phyloP scores from a whole-genome alignment of 768 basidiomycete species.

The Panellus pusillus region DNA sequence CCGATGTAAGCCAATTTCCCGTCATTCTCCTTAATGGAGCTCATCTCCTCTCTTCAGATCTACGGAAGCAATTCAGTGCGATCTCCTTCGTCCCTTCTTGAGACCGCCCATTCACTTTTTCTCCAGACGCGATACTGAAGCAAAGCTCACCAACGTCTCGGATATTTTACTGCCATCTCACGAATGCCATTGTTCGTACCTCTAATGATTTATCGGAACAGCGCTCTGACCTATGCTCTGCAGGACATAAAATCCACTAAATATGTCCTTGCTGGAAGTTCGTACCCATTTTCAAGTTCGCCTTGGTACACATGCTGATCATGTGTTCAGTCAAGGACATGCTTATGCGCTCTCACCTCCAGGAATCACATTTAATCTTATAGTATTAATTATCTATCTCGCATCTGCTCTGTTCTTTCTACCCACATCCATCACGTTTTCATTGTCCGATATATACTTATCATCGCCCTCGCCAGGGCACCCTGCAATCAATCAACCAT shows the following conservation, averaged over 20 bases:
- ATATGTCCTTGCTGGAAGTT: constrained; percentile 43
- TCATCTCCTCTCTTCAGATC: constrained; percentile 41
- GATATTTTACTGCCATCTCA: constrained; percentile 70
- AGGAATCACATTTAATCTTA: constrained; percentile 17
- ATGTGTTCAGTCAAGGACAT: constrained; percentile 20
- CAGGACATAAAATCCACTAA: constrained; percentile 65
- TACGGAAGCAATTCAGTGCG: constrained; percentile 66
- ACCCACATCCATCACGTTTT: constrained; percentile 1
- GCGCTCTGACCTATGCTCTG: constrained; percentile 5
- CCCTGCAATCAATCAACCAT: background rate
- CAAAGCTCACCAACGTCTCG: constrained; percentile 56
- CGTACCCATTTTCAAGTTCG: background rate
- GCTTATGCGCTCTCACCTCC: constrained; percentile 20
- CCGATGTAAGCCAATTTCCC: constrained; percentile 46
- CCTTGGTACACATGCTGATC: background rate
- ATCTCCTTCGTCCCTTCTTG: constrained; percentile 7
- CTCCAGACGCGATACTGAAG: constrained; percentile 47
- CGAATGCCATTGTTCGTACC: constrained; percentile 62
- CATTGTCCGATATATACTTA: background rate
- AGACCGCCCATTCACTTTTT: background rate
- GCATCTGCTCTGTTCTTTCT: background rate
- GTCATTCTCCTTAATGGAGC: constrained; percentile 1
- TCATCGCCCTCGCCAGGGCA: too few relatives aligned
- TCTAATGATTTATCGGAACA: background rate
- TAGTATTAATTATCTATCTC: background rate